A percentile compares a stretch with the other conserved stretches of the same genome.
Conservation (phyloP, 129 eudicot species). For the Erigeron canadensis region DNA sequence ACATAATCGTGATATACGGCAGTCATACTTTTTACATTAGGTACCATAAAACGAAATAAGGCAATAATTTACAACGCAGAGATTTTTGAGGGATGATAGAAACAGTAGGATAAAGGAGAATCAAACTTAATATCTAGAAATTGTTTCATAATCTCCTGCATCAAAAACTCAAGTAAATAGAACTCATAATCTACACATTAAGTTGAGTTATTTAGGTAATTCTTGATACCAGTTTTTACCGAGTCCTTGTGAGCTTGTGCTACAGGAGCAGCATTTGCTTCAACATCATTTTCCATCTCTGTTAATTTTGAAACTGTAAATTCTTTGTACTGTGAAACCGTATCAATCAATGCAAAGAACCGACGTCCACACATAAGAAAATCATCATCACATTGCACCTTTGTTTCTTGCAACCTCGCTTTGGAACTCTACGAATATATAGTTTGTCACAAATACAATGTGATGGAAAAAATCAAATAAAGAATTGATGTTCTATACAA, state of each 20-base stretch:
- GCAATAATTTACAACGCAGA: too few species aligned
- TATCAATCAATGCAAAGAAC: constrained; percentile 60
- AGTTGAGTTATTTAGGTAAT: not conserved
- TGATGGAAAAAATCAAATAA: not conserved
- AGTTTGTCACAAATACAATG: constrained; percentile 3
- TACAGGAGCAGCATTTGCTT: constrained; percentile 46
- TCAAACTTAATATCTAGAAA: not conserved
- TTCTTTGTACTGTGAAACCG: constrained; percentile 65
- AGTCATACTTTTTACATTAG: not conserved
- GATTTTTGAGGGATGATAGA: not conserved
- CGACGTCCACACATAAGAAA: constrained; percentile 50
- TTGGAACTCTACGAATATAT: constrained; percentile 44
- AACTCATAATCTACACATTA: not conserved
- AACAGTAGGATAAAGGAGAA: not conserved
- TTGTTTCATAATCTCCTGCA: not conserved
- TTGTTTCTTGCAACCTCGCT: constrained; percentile 55
- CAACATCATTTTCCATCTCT: constrained; percentile 47
- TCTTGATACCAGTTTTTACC: not conserved
- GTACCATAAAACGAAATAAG: too few species aligned
- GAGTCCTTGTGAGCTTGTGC: constrained; percentile 51
- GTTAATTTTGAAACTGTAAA: constrained; percentile 26
- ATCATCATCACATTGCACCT: constrained; percentile 44
- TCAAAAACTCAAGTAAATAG: not conserved
- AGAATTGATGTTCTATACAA: not conserved
- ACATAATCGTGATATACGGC: not conserved